A percentile compares a stretch with the other conserved stretches of the same genome.
These are phyloP conservation scores for Zasmidium citrigriseum DNA, from an alignment of 2,329 filamentous ascomycete genomes.

Conservation along the genomic window DNA sequence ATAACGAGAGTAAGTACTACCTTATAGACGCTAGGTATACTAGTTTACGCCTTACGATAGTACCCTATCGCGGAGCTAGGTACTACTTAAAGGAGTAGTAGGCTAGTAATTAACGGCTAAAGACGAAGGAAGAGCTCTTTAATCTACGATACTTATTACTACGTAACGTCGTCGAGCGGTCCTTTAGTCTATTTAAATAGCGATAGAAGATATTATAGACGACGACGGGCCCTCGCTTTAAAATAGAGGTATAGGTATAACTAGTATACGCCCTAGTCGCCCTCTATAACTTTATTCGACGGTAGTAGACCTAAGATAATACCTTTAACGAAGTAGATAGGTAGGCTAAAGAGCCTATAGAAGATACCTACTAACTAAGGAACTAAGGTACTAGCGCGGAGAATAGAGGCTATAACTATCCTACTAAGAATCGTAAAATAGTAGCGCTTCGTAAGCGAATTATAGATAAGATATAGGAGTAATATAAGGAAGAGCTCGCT, in stretches of 20 bases:
- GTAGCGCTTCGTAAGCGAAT: background rate
- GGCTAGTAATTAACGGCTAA: background rate
- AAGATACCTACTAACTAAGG: background rate
- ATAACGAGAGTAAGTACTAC: background rate
- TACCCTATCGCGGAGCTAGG: background rate
- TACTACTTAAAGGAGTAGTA: constrained; percentile 4
- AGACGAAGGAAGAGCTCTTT: constrained; percentile 1
- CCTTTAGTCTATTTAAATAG: background rate
- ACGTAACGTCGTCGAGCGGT: constrained; percentile 1
- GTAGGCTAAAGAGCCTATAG: background rate
- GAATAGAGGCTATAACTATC: background rate
- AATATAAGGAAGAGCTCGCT: background rate
- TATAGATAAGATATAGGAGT: background rate
- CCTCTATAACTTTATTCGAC: background rate
- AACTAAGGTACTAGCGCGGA: background rate
- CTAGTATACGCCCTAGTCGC: background rate
- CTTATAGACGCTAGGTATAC: background rate
- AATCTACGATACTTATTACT: background rate
- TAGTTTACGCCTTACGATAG: background rate
- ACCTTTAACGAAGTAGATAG: background rate
- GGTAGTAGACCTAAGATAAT: background rate
- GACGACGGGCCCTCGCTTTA: background rate
- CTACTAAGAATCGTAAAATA: background rate
- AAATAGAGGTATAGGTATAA: background rate
- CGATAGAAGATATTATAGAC: background rate